These are phyloP conservation scores for Rhodotorula sp. DNA, from an alignment of 1,284 basidiomycete species.

Conservation along the genomic window DNA sequence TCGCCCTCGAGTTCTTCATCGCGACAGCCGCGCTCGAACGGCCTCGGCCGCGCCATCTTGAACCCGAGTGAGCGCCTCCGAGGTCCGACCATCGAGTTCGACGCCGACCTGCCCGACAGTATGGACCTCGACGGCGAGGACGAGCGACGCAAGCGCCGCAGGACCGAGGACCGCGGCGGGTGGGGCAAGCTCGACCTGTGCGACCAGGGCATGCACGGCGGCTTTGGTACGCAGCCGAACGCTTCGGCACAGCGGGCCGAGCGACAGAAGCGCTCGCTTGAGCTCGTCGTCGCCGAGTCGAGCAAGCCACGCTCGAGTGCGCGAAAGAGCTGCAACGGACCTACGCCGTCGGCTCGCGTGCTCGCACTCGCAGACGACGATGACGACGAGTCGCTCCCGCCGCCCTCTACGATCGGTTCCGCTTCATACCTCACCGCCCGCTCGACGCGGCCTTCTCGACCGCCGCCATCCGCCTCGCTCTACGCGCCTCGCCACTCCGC, in stretches of 20 bases:
- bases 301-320: too few species aligned
- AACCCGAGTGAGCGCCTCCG: background rate
- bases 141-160: constrained; percentile 13
- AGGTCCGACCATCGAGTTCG: constrained; percentile 17
- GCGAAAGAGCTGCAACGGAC: too few species aligned
- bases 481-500: background rate
- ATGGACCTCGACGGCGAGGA: constrained; percentile 2
- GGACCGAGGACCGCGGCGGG: constrained; percentile 1
- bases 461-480: too few species aligned
- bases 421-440: too few species aligned
- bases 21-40: background rate
- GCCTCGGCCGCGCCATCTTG: constrained; percentile 11
- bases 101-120: constrained; percentile 1
- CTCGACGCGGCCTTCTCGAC: too few species aligned
- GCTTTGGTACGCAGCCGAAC: background rate
- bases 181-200: constrained; percentile 18
- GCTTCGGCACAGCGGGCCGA: background rate
- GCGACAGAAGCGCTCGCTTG: constrained; percentile 1
- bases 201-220: background rate
- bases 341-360: too few species aligned
- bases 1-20: background rate
- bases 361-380: too few species aligned
- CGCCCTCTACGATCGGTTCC: too few species aligned
- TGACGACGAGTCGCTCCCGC: too few species aligned
- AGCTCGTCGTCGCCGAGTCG: background rate